Evolutionary conservation across 2,329 filamentous ascomycete species (phyloP).

Genomic region (Atkinsonella texensis): DNA sequence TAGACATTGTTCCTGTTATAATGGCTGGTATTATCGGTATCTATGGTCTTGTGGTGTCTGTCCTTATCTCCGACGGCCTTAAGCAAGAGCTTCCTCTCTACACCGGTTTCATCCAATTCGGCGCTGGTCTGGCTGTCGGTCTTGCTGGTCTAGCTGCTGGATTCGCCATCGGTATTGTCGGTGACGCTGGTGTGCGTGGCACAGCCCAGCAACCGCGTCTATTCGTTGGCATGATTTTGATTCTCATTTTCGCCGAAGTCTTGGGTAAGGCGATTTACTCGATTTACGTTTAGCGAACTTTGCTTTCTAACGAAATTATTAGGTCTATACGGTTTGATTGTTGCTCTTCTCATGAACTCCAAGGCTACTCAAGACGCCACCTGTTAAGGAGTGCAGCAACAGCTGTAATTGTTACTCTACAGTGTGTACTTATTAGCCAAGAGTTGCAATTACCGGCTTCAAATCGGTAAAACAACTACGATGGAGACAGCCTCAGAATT

Average conservation of each 20-base stretch:
- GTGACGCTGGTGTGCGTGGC: conserved; percentile 80
- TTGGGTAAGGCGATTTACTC: conserved; percentile 54
- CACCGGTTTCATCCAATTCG: conserved; percentile 76
- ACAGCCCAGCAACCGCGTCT: conserved; percentile 74
- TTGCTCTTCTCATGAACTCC: conserved; percentile 99
- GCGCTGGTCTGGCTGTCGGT: conserved; percentile 72
- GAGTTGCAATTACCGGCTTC: conserved; percentile 12
- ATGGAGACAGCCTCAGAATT: conserved; percentile 12
- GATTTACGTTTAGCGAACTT: neutral
- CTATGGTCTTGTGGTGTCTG: conserved; percentile 82
- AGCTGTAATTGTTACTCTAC: conserved; percentile 19
- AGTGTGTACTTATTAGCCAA: conserved; percentile 22
- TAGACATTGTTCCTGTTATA: conserved; percentile 98
- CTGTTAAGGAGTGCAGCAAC: conserved; percentile 34
- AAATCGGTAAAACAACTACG: conserved; percentile 13
- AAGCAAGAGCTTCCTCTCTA: conserved; percentile 62
- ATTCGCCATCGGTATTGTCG: conserved; percentile 79
- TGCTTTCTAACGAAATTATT: conserved; percentile 13
- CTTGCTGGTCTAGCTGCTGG: conserved; percentile 73
- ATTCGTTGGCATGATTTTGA: conserved; percentile 96
- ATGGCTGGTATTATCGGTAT: conserved; percentile 99
- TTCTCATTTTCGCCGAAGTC: conserved; percentile 99
- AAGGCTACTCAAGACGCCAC: conserved; percentile 56
- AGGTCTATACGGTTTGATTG: conserved; percentile 99
- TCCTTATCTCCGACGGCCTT: conserved; percentile 72